Conservation (phyloP, 768 basidiomycete species). For the Coprinopsis cinerea region DNA sequence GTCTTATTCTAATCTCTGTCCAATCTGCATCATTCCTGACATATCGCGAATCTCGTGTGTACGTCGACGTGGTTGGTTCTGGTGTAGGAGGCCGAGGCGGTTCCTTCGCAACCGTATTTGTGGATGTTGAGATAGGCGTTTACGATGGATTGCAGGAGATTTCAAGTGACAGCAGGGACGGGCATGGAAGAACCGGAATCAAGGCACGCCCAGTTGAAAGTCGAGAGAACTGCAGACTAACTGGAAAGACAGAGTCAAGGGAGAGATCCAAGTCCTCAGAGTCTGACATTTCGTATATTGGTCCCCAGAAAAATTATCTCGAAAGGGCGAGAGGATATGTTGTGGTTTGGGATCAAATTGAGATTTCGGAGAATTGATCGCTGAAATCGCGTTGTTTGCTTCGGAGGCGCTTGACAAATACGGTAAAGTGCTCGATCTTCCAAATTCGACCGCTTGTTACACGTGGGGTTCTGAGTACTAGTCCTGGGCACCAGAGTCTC, state of each 20-base stretch:
- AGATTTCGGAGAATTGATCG: too few species aligned
- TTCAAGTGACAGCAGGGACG: not conserved
- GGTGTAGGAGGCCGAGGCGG: conserved; percentile 64
- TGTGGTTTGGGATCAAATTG: not conserved
- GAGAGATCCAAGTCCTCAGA: conserved; percentile 3
- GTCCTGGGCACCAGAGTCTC: too few species aligned
- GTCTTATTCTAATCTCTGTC: conserved; percentile 49
- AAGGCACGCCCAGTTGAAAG: not conserved
- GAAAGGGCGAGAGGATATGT: not conserved
- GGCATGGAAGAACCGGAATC: not conserved
- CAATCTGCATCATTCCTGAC: conserved; percentile 20
- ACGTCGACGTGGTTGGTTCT: conserved; percentile 48
- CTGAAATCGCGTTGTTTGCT: too few species aligned
- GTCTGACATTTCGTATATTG: conserved; percentile 16
- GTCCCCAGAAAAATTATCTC: not conserved
- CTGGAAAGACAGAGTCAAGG: conserved; percentile 9
- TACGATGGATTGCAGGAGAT: not conserved
- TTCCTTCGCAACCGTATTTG: conserved; percentile 45
- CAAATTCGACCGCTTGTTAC: too few species aligned
- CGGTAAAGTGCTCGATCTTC: too few species aligned
- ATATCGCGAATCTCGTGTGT: conserved; percentile 31
- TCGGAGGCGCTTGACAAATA: too few species aligned
- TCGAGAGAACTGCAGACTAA: not conserved
- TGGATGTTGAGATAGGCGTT: not conserved
- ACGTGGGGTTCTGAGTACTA: too few species aligned